Evolutionary conservation across 805 yeast species (phyloP).

Genomic region (Metschnikowia lunata): DNA sequence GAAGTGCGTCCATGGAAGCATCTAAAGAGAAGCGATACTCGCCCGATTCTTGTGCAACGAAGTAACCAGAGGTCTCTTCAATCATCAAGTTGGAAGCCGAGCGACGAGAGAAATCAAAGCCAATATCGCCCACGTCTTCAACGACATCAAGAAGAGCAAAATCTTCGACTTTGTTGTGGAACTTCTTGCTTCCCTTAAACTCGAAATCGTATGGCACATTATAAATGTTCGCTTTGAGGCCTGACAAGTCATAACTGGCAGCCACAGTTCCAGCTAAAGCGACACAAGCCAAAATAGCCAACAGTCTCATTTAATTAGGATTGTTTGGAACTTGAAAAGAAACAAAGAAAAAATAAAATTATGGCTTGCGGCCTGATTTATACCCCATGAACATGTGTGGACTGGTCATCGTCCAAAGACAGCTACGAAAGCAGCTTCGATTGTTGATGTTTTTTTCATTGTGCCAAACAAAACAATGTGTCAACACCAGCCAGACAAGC

Average conservation of each 20-base stretch:
- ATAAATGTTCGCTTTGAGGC: slow-evolving; percentile 1
- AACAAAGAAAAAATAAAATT: too few species aligned
- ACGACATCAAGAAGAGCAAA: not conserved
- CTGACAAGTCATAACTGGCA: not conserved
- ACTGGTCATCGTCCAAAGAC: too few species aligned
- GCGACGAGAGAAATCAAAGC: not conserved
- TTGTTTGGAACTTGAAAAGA: too few species aligned
- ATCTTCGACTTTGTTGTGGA: not conserved
- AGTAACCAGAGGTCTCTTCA: slow-evolving; percentile 1
- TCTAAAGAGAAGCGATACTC: slow-evolving; percentile 1
- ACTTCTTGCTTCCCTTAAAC: not conserved
- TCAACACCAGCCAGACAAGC: too few species aligned
- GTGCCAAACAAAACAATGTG: too few species aligned
- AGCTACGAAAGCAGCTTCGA: too few species aligned
- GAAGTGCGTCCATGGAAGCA: not conserved
- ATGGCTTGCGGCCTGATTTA: too few species aligned
- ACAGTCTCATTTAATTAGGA: too few species aligned
- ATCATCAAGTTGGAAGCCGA: not conserved
- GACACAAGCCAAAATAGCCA: too few species aligned
- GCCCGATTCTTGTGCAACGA: not conserved
- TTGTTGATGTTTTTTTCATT: too few species aligned
- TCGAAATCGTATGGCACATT: slow-evolving; percentile 1
- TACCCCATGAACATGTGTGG: too few species aligned
- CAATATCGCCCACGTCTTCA: not conserved
- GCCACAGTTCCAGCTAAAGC: not conserved